phyloP scores from a whole-genome alignment of 768 basidiomycete species.

The Lepiota venenata region DNA sequence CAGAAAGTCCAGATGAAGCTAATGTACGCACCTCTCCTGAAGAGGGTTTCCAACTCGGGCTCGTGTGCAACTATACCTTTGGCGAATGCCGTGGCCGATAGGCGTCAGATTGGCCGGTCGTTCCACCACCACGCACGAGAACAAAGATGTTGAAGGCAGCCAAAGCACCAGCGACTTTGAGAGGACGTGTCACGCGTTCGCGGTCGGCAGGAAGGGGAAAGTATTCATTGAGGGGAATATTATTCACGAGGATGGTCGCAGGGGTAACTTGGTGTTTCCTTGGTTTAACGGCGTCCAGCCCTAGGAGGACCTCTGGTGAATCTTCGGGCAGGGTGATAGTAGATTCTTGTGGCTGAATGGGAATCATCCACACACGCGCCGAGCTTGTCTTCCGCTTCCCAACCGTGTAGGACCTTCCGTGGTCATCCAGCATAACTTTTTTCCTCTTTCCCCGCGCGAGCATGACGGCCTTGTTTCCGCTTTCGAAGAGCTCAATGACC shows the following conservation, averaged over 20 bases:
- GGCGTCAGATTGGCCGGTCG: conserved; percentile 93
- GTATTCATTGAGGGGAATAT: conserved; percentile 72
- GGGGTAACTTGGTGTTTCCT: conserved; percentile 35
- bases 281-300: conserved; percentile 22
- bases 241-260: conserved; percentile 81
- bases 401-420: conserved; percentile 82
- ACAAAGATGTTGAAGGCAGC: conserved; percentile 82
- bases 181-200: conserved; percentile 76
- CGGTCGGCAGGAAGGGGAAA: conserved; percentile 76
- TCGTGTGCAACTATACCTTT: conserved; percentile 72
- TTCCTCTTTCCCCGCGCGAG: conserved; percentile 51
- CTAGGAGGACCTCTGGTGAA: conserved; percentile 24
- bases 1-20: not conserved
- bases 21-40: conserved; percentile 64
- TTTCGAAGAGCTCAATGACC: conserved; percentile 63
- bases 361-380: conserved; percentile 93
- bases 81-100: conserved; percentile 69
- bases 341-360: conserved; percentile 34
- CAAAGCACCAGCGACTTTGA: conserved; percentile 78
- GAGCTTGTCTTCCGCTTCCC: conserved; percentile 89
- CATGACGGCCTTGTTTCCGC: conserved; percentile 51
- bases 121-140: conserved; percentile 82
- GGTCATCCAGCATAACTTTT: conserved; percentile 60
- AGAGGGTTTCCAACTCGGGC: conserved; percentile 57
- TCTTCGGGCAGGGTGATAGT: conserved; percentile 9